Conservation (phyloP, 2,329 filamentous ascomycete genomes). For the Diaporthe vaccinii region DNA sequence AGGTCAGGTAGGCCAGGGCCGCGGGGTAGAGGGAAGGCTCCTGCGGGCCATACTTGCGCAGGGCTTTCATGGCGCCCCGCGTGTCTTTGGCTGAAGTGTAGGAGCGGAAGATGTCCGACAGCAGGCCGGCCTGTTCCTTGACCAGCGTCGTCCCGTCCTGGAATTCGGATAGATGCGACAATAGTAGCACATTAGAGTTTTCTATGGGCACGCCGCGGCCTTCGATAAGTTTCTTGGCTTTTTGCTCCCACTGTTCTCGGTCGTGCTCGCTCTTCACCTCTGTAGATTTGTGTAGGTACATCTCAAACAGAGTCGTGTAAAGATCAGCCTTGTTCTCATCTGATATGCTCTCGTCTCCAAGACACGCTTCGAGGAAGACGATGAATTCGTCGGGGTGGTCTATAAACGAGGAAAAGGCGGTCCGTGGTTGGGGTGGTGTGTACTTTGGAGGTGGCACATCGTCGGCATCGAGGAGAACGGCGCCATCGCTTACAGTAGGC, state of each 20-base stretch:
- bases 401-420: constrained; percentile 96
- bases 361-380: constrained; percentile 89
- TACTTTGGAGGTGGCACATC: constrained; percentile 70
- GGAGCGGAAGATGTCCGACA: constrained; percentile 96
- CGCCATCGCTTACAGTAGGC: constrained; percentile 66
- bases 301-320: constrained; percentile 96
- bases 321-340: constrained; percentile 85
- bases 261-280: constrained; percentile 76
- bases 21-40: constrained; percentile 94
- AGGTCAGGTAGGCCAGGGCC: constrained; percentile 93
- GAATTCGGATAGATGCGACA: constrained; percentile 94
- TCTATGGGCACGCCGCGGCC: constrained; percentile 87
- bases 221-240: constrained; percentile 90
- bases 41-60: constrained; percentile 90
- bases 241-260: constrained; percentile 86
- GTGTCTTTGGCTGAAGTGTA: constrained; percentile 96
- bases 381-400: constrained; percentile 95
- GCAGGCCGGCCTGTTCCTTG: constrained; percentile 90
- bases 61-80: constrained; percentile 86
- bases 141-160: constrained; percentile 91
- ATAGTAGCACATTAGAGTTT: constrained; percentile 91
- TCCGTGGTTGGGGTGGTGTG: constrained; percentile 83
- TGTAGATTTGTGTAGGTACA: constrained; percentile 93
- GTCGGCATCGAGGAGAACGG: constrained; percentile 65
- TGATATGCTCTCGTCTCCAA: constrained; percentile 78